These are phyloP conservation scores for Aspergillus aculeatus DNA, from an alignment of 2,329 filamentous ascomycete genomes.

Conservation along the genomic window DNA sequence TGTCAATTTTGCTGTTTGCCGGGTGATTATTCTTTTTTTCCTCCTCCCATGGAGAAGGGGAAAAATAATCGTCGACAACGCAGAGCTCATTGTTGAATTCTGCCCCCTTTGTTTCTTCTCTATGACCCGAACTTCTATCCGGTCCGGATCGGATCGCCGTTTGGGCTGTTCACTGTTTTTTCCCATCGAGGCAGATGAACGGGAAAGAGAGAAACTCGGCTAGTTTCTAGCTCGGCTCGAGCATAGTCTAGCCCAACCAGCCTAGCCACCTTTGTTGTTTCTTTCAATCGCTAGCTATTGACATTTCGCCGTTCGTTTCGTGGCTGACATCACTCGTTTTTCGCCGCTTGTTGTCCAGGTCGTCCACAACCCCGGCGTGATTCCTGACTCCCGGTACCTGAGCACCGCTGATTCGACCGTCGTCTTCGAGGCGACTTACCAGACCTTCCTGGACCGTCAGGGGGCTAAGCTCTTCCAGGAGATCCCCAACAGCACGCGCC, in stretches of 20 bases:
- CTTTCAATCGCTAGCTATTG: no score
- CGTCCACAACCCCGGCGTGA: slow-evolving; percentile 49
- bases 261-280: not conserved
- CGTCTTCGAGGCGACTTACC: slow-evolving; percentile 47
- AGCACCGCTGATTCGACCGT: slow-evolving; percentile 46
- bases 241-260: not conserved
- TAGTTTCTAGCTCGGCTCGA: not conserved
- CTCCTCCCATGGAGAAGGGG: not conserved
- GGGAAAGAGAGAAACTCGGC: not conserved
- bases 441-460: slow-evolving; percentile 36
- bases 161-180: not conserved
- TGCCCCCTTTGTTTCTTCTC: not conserved
- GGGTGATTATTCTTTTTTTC: not conserved
- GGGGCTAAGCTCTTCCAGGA: slow-evolving; percentile 32
- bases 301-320: no score
- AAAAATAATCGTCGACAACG: not conserved
- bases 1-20: not conserved
- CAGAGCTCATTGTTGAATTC: not conserved
- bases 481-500: slow-evolving; percentile 34
- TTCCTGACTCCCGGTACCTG: slow-evolving; percentile 44
- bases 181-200: not conserved
- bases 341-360: slow-evolving; percentile 25
- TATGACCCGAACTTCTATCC: not conserved
- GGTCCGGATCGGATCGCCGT: not conserved
- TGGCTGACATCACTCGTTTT: no score